Percentiles rank a stretch among this genome's conserved stretches.
Evolutionary conservation across 2,329 filamentous ascomycete genomes (phyloP).

Genomic region (Fusarium sp.): DNA sequence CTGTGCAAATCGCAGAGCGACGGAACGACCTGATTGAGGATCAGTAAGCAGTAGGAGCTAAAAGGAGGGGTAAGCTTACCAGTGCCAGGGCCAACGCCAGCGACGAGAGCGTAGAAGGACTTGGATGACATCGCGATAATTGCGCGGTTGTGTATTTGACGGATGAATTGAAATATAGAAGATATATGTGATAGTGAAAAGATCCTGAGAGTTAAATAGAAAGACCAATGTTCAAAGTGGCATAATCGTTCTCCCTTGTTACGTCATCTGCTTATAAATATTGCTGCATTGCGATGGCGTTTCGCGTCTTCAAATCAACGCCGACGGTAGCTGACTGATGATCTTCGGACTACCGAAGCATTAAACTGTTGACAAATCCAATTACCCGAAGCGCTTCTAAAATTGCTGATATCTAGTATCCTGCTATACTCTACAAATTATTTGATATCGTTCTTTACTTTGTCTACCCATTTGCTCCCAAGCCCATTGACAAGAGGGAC

Average conservation of each 20-base stretch:
- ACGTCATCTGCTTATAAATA: slow-evolving; percentile 38
- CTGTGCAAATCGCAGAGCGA: slow-evolving; percentile 67
- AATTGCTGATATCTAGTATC: too few relatives aligned
- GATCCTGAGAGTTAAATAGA: neutral
- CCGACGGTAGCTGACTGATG: neutral
- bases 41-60: neutral
- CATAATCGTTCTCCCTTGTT: slow-evolving; percentile 8
- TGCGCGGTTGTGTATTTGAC: rapidly evolving
- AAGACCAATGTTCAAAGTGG: neutral
- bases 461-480: slow-evolving; percentile 13
- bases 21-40: slow-evolving; percentile 50
- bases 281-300: neutral
- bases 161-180: neutral
- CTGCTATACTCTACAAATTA: neutral
- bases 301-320: neutral
- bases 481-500: neutral
- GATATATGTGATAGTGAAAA: neutral
- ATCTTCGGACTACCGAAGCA: neutral
- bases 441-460: neutral
- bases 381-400: neutral
- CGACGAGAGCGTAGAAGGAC: slow-evolving; percentile 71
- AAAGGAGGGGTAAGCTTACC: slow-evolving; percentile 43
- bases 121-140: slow-evolving; percentile 29
- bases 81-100: slow-evolving; percentile 77
- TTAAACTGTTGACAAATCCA: neutral